Evolutionary conservation across 164 flowering plant genomes (phyloP).

Genomic region (Sedum album): DNA sequence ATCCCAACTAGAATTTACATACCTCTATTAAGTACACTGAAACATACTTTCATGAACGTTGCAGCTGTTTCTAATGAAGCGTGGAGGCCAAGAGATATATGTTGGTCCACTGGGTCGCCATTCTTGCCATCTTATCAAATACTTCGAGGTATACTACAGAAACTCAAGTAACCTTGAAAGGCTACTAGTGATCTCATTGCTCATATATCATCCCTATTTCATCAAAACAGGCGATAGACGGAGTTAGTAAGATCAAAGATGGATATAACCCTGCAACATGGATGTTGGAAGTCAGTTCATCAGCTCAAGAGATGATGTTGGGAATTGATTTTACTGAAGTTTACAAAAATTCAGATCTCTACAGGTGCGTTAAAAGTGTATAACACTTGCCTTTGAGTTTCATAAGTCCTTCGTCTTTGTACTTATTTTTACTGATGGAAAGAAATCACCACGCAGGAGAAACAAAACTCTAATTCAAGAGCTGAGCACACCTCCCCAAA

Average conservation of each 20-base stretch:
- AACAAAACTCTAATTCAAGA: constrained; percentile 40
- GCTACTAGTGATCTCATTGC: background rate
- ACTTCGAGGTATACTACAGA: constrained; percentile 36
- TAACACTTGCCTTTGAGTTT: background rate
- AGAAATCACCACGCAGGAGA: constrained; percentile 27
- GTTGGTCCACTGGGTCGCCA: constrained; percentile 44
- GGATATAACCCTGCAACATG: constrained; percentile 44
- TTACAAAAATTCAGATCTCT: constrained; percentile 27
- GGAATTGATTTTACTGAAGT: constrained; percentile 28
- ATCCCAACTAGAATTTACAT: background rate
- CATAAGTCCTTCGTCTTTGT: background rate
- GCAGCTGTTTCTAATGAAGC: constrained; percentile 45
- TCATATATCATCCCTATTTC: background rate
- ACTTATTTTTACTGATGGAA: background rate
- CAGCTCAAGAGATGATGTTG: constrained; percentile 24
- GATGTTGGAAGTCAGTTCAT: constrained; percentile 34
- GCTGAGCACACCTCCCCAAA: constrained; percentile 31
- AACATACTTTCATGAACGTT: background rate
- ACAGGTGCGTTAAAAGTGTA: constrained; percentile 14
- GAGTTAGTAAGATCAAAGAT: constrained; percentile 29
- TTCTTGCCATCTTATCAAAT: constrained; percentile 34
- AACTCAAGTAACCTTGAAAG: background rate
- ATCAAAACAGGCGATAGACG: constrained; percentile 14
- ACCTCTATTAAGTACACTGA: background rate
- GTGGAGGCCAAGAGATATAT: constrained; percentile 49